Conservation (phyloP, 306 rosid genomes). For the Gleditsia sinensis region DNA sequence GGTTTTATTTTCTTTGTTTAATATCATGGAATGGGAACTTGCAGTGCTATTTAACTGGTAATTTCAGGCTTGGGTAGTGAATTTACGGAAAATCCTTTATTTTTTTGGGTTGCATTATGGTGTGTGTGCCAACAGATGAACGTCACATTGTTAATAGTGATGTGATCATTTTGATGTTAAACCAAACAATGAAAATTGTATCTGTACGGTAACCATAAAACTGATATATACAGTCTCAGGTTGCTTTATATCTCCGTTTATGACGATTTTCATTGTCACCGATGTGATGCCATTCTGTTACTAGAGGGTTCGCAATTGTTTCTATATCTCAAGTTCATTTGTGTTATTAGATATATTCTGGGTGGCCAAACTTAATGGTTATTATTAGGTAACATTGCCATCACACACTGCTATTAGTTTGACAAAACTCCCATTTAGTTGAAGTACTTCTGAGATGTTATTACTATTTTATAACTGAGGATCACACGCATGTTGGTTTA, state of each 20-base stretch:
- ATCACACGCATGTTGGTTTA: background rate
- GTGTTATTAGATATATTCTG: background rate
- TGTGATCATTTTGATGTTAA: conserved; percentile 8
- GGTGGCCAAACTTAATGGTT: background rate
- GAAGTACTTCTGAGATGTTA: background rate
- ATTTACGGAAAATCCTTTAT: background rate
- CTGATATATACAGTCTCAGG: conserved; percentile 1
- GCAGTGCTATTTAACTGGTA: conserved; percentile 49
- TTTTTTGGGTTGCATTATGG: too few relatives aligned
- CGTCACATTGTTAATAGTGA: background rate
- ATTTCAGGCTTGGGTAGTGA: background rate
- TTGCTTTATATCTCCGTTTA: background rate
- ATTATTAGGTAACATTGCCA: background rate
- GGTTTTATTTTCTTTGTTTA: conserved; percentile 56
- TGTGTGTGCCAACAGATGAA: background rate
- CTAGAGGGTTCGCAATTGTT: background rate
- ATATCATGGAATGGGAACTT: conserved; percentile 49
- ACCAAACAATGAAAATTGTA: background rate
- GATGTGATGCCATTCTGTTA: conserved; percentile 14
- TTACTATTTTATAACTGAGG: background rate
- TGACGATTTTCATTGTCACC: background rate
- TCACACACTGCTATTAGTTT: background rate
- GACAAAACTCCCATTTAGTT: background rate
- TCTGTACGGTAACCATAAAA: conserved; percentile 10
- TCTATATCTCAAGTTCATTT: background rate